Conservation (phyloP, 2,329 filamentous ascomycete species). For the Alternaria tenuissima region DNA sequence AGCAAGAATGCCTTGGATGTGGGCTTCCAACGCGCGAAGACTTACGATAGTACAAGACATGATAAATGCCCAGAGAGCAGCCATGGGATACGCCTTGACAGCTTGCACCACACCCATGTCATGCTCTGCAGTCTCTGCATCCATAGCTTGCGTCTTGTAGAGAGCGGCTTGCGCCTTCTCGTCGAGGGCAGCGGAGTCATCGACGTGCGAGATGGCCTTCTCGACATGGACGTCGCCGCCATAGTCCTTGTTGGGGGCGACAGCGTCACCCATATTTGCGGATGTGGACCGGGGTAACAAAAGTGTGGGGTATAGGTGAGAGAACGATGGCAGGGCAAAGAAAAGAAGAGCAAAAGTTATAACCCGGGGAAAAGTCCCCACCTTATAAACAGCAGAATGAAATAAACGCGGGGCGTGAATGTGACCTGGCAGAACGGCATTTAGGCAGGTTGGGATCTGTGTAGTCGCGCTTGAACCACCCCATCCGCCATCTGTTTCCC, state of each 20-base stretch:
- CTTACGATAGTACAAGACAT: slow-evolving; percentile 65
- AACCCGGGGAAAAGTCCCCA: slow-evolving; percentile 15
- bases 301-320: slow-evolving; percentile 13
- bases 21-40: slow-evolving; percentile 17
- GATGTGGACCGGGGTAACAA: slow-evolving; percentile 25
- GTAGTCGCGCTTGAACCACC: not conserved
- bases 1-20: slow-evolving; percentile 12
- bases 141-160: slow-evolving; percentile 63
- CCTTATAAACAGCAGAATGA: slow-evolving; percentile 33
- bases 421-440: slow-evolving; percentile 9
- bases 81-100: slow-evolving; percentile 62
- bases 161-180: slow-evolving; percentile 53
- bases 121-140: slow-evolving; percentile 65
- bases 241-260: slow-evolving; percentile 32
- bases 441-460: slow-evolving; percentile 6
- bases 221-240: slow-evolving; percentile 24
- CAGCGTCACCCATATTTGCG: slow-evolving; percentile 34
- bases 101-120: slow-evolving; percentile 60
- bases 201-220: slow-evolving; percentile 33
- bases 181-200: slow-evolving; percentile 33
- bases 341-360: slow-evolving; percentile 20
- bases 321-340: slow-evolving; percentile 28
- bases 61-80: slow-evolving; percentile 64
- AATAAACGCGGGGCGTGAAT: slow-evolving; percentile 5
- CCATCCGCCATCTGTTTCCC: slow-evolving; percentile 1